Evolutionary conservation across 1,284 basidiomycete species (phyloP).

Genomic region (Athelia sp.): DNA sequence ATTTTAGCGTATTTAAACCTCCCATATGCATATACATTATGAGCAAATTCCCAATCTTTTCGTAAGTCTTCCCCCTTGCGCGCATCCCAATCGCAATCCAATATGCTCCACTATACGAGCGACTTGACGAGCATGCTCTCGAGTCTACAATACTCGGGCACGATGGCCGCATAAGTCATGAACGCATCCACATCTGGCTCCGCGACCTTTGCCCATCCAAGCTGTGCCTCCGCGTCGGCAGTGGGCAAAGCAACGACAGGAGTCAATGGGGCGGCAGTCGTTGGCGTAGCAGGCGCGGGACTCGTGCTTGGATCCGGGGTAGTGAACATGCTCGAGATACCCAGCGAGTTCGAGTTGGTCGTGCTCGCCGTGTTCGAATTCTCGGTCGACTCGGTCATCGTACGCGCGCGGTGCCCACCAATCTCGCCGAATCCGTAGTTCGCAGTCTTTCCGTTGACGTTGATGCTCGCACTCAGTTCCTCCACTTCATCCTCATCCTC

Average conservation of each 20-base stretch:
- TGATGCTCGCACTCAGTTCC: slow-evolving; percentile 21
- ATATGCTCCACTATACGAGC: not conserved
- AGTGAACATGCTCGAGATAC: slow-evolving; percentile 53
- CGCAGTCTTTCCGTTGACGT: slow-evolving; percentile 16
- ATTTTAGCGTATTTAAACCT: too few species aligned
- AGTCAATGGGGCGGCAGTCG: slow-evolving; percentile 50
- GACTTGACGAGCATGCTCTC: slow-evolving; percentile 68
- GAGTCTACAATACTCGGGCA: slow-evolving; percentile 75
- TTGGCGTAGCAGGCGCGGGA: slow-evolving; percentile 10
- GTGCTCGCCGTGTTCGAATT: slow-evolving; percentile 13
- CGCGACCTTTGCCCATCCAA: slow-evolving; percentile 74
- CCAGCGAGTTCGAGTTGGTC: slow-evolving; percentile 8
- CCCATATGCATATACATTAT: too few species aligned
- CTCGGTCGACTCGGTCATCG: slow-evolving; percentile 13
- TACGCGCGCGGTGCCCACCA: slow-evolving; percentile 28
- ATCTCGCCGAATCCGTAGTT: slow-evolving; percentile 19
- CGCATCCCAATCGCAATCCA: too few species aligned
- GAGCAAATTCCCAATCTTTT: too few species aligned
- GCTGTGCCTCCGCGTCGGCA: slow-evolving; percentile 62
- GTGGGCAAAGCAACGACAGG: slow-evolving; percentile 69
- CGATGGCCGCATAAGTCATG: slow-evolving; percentile 76
- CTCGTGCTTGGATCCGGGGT: slow-evolving; percentile 50
- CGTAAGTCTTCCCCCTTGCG: too few species aligned
- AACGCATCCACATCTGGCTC: slow-evolving; percentile 79
- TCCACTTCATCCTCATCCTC: slow-evolving; percentile 71